These are phyloP conservation scores for Suillus ampliporus DNA, from an alignment of 768 basidiomycete genomes.

Conservation along the genomic window DNA sequence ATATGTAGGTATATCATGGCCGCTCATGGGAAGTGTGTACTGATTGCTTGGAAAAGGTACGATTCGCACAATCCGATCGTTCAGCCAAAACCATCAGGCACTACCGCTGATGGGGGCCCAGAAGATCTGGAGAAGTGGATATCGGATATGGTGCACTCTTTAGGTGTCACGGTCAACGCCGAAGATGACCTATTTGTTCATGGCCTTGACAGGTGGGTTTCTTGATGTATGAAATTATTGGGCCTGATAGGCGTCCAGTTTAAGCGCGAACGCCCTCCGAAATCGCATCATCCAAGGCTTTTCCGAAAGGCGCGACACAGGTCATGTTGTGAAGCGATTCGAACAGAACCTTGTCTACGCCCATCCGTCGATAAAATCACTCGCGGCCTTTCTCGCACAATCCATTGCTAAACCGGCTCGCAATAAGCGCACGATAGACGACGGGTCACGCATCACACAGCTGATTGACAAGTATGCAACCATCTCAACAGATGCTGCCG, in stretches of 20 bases:
- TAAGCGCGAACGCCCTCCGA: conserved; percentile 28
- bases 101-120: conserved; percentile 11
- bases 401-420: no score
- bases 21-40: not conserved
- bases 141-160: conserved; percentile 13
- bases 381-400: conserved; percentile 13
- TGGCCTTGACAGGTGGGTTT: conserved; percentile 40
- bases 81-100: no score
- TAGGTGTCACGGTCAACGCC: conserved; percentile 10
- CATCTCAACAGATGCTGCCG: conserved; percentile 23
- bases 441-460: no score
- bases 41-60: conserved; percentile 13
- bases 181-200: conserved; percentile 31
- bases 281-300: no score
- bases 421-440: no score
- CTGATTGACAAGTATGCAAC: conserved; percentile 46
- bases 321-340: no score
- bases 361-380: conserved; percentile 41
- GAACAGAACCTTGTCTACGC: conserved; percentile 38
- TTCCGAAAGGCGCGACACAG: no score
- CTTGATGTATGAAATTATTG: not conserved
- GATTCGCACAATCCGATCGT: conserved; percentile 12
- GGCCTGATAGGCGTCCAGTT: conserved; percentile 20
- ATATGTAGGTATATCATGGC: conserved; percentile 23
- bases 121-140: conserved; percentile 19